Percentiles rank a stretch among this genome's conserved stretches.
Conservation (phyloP, 495 filamentous ascomycete species). For the Neurospora tetraspora region DNA sequence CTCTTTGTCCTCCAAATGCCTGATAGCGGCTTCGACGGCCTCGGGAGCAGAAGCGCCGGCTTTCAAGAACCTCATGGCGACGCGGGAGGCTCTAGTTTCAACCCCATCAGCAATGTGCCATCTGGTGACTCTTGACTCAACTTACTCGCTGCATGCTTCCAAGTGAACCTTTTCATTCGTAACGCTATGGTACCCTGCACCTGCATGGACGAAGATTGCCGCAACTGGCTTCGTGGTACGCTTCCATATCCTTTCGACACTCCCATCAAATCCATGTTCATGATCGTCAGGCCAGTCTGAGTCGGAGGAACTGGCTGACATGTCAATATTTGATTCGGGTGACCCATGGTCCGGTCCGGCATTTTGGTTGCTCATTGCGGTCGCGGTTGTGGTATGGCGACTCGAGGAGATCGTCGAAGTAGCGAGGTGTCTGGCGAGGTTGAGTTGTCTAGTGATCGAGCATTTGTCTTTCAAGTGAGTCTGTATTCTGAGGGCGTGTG, state of each 20-base stretch:
- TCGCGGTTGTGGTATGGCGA: background rate
- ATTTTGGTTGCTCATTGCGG: background rate
- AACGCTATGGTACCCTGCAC: slow-evolving; percentile 84
- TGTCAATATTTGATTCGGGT: background rate
- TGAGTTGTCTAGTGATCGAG: background rate
- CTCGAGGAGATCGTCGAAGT: background rate
- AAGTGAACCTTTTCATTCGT: slow-evolving; percentile 79
- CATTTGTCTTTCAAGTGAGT: background rate
- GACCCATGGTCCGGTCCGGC: background rate
- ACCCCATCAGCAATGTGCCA: background rate
- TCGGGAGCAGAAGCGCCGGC: slow-evolving; percentile 73
- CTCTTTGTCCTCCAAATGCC: slow-evolving; percentile 77
- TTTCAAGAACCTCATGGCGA: slow-evolving; percentile 68
- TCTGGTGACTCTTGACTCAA: slow-evolving; percentile 5
- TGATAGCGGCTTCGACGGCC: slow-evolving; percentile 87
- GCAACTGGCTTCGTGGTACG: slow-evolving; percentile 19
- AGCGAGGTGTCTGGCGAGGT: background rate
- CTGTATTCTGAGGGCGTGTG: background rate
- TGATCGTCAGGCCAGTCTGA: background rate
- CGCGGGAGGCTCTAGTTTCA: slow-evolving; percentile 56
- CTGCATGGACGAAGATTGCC: slow-evolving; percentile 92
- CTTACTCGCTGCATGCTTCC: slow-evolving; percentile 77
- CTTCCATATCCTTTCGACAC: slow-evolving; percentile 13
- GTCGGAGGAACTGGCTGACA: background rate
- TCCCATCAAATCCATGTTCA: slow-evolving; percentile 8